These are phyloP conservation scores for Phytophthora lateralis DNA, from an alignment of 352 stramenopile genomes.

Conservation along the genomic window DNA sequence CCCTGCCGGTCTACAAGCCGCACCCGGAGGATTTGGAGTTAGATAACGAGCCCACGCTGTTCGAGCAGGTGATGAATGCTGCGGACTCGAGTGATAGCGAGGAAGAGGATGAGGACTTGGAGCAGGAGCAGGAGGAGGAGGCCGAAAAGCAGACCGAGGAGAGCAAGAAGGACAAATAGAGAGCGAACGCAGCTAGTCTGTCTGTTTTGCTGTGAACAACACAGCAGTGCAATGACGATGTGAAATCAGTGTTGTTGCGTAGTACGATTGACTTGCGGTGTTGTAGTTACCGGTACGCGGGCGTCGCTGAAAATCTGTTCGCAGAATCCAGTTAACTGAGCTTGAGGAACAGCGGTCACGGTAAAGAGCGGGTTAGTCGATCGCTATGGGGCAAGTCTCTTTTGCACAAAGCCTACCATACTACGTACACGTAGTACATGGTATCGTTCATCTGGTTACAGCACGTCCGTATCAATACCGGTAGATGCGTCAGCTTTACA, in stretches of 20 bases:
- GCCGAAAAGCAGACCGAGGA: conserved; percentile 64
- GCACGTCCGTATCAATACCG: conserved; percentile 19
- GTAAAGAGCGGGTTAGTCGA: conserved; percentile 23
- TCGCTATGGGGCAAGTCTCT: neutral
- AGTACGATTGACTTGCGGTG: conserved; percentile 17
- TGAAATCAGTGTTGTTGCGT: conserved; percentile 31
- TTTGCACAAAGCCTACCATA: neutral
- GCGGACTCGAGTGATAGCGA: conserved; percentile 88
- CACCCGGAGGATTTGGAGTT: conserved; percentile 98
- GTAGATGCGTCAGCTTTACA: conserved; percentile 12
- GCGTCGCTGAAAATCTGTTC: neutral
- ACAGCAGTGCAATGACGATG: conserved; percentile 27
- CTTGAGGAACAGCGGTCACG: neutral
- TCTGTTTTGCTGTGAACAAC: conserved; percentile 35
- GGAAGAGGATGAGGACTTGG: conserved; percentile 73
- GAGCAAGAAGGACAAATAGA: conserved; percentile 77
- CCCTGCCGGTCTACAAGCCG: conserved; percentile 95
- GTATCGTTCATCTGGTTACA: conserved; percentile 2
- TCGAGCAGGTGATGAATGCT: conserved; percentile 96
- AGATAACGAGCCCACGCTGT: conserved; percentile 99
- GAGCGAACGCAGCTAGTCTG: conserved; percentile 33
- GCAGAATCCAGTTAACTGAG: conserved; percentile 1
- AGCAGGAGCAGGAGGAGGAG: conserved; percentile 42
- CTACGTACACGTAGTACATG: too few relatives aligned
- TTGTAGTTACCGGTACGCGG: conserved; percentile 1